Evolutionary conservation across 768 basidiomycete genomes (phyloP).

Genomic region (Sarcomyxa edulis): DNA sequence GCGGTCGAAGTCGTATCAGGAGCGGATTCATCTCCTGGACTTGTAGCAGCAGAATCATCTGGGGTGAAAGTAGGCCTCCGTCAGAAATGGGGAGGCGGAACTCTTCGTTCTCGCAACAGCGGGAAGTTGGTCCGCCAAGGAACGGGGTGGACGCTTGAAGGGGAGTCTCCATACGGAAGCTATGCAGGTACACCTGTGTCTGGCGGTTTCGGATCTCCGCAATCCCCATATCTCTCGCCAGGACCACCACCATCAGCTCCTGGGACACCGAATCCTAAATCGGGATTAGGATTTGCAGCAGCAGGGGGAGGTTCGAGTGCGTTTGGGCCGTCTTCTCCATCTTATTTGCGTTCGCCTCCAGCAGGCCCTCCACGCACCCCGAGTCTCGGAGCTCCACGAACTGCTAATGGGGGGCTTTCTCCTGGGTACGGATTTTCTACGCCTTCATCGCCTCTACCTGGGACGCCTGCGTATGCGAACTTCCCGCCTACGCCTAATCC

Average conservation of each 20-base stretch:
- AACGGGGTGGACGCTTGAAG: slow-evolving; percentile 55
- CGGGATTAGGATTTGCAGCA: slow-evolving; percentile 6
- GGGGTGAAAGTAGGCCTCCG: slow-evolving; percentile 50
- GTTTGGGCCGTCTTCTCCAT: slow-evolving; percentile 8
- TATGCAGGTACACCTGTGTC: slow-evolving; percentile 28
- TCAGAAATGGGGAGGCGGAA: slow-evolving; percentile 63
- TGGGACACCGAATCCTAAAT: slow-evolving; percentile 7
- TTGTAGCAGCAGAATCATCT: slow-evolving; percentile 63
- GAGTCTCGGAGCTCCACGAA: neutral
- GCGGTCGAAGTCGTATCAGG: slow-evolving; percentile 66
- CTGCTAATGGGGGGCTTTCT: slow-evolving; percentile 7
- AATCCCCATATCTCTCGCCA: slow-evolving; percentile 24
- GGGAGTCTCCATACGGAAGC: slow-evolving; percentile 29
- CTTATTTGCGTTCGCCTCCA: neutral
- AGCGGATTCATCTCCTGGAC: slow-evolving; percentile 36
- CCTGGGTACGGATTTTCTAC: slow-evolving; percentile 5
- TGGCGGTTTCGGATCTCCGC: slow-evolving; percentile 16
- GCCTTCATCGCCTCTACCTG: slow-evolving; percentile 7
- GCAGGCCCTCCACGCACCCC: neutral
- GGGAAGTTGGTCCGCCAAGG: slow-evolving; percentile 53
- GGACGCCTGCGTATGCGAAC: slow-evolving; percentile 24
- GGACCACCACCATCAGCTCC: slow-evolving; percentile 10
- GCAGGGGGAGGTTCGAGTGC: slow-evolving; percentile 6
- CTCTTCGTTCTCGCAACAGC: slow-evolving; percentile 51
- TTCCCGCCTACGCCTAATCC: slow-evolving; percentile 29